Base-by-base conservation (phyloP, 805 yeast species). In the Candida morakotiae region DNA sequence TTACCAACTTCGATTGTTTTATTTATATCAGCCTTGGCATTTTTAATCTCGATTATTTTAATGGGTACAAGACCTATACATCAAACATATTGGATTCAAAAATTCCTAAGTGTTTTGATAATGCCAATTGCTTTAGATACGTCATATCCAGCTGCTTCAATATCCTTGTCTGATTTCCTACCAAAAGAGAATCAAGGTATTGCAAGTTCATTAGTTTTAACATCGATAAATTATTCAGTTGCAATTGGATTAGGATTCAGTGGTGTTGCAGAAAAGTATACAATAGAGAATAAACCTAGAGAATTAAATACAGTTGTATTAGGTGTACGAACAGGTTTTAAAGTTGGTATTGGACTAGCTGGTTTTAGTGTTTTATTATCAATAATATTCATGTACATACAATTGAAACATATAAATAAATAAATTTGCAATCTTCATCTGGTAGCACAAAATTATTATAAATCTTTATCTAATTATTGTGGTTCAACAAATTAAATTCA, bases 121-220 rank as follows among this genome's bases (percentile, higher is more conserved):
- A 59, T 74, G 9, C 75, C 81, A 9, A 79, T 77, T 60, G 93
- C 88, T 2, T 82, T 84, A 87, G 91, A 84, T 53, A 67, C 79
- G 64, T 77, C 85, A 10, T 84, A 83, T 54, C 93, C 94, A 0
- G 81, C 89, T 0, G 79, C 83, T 0, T 75, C 86, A 0, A 66
- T 83, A 35, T 67, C 81, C 9, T 56, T 83, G 28, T 70, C 81
- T 17, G 73, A 76, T 38, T 59, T 64, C 25, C 62, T 83, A 17
- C 88, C 89, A 0, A 59, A 64, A 38, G 64, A 71, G 35, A 77
- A 79, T 46, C 93, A 84, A 57, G 93, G 91, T 5, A 75, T 81
- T 65, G 89, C 88, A 1, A 88, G 86, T 0, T 80, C 88, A 0
- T 60, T 84, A 38, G 81, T 82, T 1, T 71, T 81, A 15, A 83